Base-by-base conservation (phyloP, 345 rosid genomes). In the Mercurialis annua region DNA sequence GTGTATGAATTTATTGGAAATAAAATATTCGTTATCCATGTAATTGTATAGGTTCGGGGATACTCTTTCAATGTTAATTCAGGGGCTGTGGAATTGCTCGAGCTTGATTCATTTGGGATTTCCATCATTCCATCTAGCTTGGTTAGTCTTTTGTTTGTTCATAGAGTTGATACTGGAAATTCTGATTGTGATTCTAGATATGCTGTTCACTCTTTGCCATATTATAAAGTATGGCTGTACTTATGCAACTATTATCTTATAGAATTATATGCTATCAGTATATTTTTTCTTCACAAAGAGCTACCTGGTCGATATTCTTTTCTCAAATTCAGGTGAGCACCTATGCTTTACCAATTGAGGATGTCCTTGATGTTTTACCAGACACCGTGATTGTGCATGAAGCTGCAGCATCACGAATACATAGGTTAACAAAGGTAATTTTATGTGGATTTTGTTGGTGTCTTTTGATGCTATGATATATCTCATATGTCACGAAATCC, bases 41-140 rank as follows among this genome's bases (percentile, higher is more conserved):
- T 26, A 21, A 2, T 48, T 44, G 15, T 61, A 26, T 68, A 90
- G 98, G 97, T 90, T 71, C 86, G 93, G 62, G 96, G 97, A 59
- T 92, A 85, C 80, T 73, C 89, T 14, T 88, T 90, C 82, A 84
- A 92, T 73, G 76, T 87, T 57, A 81, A 81, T 78, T 85, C 98
- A 4, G 98, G 97, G 66, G 73, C 79, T 24, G 83, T 90, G 58
- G 88, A 88, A 60, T 86, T 85, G 34, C 93, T 92, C 20, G 96
- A 88, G 81, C 85, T 92, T 17, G 98, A 92, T 79, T 83, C 96
- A 11, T 92, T 92, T 53, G 96, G 98, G 66, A 79, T 92, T 46
- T 82, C 98, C 29, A 75, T 92, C 64, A 87, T 92, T 70, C 97
- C 96, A 10, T 92, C 98, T 36, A 90, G 87, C 80, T 80, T 90